Base-by-base conservation (phyloP, 2,329 filamentous ascomycete genomes). In the Botrytis hyacinthi region DNA sequence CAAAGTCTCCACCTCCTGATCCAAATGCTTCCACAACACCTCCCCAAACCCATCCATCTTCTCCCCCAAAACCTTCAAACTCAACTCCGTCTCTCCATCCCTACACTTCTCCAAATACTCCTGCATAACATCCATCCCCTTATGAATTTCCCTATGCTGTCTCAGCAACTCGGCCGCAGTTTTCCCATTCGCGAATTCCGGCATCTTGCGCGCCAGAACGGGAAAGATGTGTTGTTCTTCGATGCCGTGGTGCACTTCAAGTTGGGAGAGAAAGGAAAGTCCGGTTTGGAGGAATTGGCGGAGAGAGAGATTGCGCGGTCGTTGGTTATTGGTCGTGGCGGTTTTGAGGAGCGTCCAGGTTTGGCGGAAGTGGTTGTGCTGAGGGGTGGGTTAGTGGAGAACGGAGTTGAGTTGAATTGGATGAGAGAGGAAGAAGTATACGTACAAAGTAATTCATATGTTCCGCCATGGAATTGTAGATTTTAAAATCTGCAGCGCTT, bases 161-260 rank as follows among this genome's bases (percentile, higher is more conserved):
- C 84, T 86, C 69, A 96, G 82, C 65, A 96, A 83, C 79, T 92
- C 87, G 22, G 91, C 86, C n/a, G 87, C 86, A 37, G 82, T 80
- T 35, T 85, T 84, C 70, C 80, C 78, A 20, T 80, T 75, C 54
- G 85, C 84, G 80, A 97, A 97, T 76, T 92, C 91, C 8, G 92
- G 90, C 93, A 97, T 97, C 77, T 89, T 90, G 78, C 84, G 85
- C 20, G 92, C 93, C 2, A 97, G 87, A 0, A 91, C 80, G 1
- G 94, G 95, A 82, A 97, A 97, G 59, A 97, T 86, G 81, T 94
- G 89, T 44, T 85, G 83, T 82, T 98, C 94, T 82, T 97, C 95
- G 79, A 97, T 95, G 73, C 84, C 85, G 84, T 97, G 95, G 83
- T 97, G 94, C 73, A 88, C 83, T 16, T 89, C 87, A n/a, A 97